Evolutionary conservation across 176 grass and related monocot genomes (phyloP).

Genomic region (Oryza coarctata): DNA sequence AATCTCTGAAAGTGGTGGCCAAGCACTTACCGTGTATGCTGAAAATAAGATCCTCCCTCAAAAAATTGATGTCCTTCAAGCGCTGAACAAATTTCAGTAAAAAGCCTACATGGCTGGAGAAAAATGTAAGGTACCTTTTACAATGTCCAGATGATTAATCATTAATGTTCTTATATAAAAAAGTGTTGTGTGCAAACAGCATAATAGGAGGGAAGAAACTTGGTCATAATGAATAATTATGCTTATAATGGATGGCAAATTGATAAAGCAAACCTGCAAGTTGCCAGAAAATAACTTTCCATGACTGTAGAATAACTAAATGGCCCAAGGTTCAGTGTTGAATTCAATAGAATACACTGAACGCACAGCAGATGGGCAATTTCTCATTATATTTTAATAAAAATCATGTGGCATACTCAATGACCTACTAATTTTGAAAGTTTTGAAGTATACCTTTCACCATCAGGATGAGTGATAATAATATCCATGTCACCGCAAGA

Average conservation of each 20-base stretch:
- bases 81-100: conserved; percentile 69
- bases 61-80: conserved; percentile 85
- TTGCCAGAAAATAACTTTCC: not conserved
- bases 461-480: conserved; percentile 87
- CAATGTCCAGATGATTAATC: not conserved
- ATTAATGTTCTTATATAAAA: not conserved
- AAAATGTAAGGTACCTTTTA: not conserved
- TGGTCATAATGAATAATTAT: not conserved
- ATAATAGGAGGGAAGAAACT: not conserved
- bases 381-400: not conserved
- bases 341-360: not conserved
- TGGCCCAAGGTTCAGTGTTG: not conserved
- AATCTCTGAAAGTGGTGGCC: not conserved
- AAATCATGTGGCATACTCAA: not conserved
- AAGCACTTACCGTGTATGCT: conserved; percentile 79
- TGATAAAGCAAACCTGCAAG: not conserved
- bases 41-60: conserved; percentile 94
- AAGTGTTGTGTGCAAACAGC: not conserved
- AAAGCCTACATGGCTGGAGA: conserved; percentile 83
- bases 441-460: conserved; percentile 59
- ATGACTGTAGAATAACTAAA: not conserved
- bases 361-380: not conserved
- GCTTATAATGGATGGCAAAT: not conserved
- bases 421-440: not conserved
- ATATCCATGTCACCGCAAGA: conserved; percentile 96